Conservation (phyloP, 805 yeast genomes). For the Hanseniaspora lachancei region DNA sequence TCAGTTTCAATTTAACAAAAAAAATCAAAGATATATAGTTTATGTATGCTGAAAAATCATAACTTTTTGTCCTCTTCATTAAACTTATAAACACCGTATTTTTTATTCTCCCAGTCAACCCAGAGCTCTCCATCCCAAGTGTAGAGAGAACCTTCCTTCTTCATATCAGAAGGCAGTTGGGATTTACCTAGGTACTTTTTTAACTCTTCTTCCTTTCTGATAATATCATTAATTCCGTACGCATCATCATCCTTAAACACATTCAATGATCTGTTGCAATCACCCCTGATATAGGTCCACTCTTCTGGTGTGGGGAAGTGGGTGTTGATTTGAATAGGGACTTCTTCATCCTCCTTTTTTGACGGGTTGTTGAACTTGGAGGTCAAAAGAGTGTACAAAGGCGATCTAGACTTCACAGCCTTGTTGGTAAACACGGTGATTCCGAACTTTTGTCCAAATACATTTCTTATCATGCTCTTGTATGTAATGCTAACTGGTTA, state of each 20-base stretch:
- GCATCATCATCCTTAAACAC: slow-evolving; percentile 8
- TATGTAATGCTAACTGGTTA: neutral
- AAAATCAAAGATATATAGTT: neutral
- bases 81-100: slow-evolving; percentile 19
- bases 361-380: slow-evolving; percentile 11
- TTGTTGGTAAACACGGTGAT: slow-evolving; percentile 9
- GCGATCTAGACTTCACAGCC: slow-evolving; percentile 10
- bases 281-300: slow-evolving; percentile 7
- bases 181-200: neutral
- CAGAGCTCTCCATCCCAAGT: slow-evolving; percentile 19
- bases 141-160: slow-evolving; percentile 1
- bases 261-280: slow-evolving; percentile 11
- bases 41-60: neutral
- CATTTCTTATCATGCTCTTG: slow-evolving; percentile 1
- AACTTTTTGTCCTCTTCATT: neutral
- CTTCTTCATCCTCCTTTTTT: neutral
- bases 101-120: slow-evolving; percentile 28
- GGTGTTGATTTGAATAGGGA: slow-evolving; percentile 6
- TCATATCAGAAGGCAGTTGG: neutral
- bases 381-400: neutral
- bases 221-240: slow-evolving; percentile 3
- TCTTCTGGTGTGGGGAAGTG: slow-evolving; percentile 9
- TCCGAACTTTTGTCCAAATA: slow-evolving; percentile 6
- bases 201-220: neutral
- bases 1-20: neutral